Conservation (phyloP, 257 asterid species). For the Paraleonurus japonicus region DNA sequence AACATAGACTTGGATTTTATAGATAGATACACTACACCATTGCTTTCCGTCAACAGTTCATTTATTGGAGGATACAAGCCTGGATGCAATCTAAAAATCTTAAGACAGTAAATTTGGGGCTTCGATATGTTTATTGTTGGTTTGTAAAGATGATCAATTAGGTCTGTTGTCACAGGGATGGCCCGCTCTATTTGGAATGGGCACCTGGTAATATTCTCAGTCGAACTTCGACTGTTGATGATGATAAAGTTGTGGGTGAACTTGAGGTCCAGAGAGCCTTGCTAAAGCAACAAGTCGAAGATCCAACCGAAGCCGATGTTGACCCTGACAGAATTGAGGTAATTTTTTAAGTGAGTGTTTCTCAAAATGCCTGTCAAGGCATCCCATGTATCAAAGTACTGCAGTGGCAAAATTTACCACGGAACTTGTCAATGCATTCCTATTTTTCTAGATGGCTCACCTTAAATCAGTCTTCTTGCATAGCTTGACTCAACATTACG, state of each 20-base stretch:
- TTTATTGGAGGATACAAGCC: not conserved
- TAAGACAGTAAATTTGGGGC: not conserved
- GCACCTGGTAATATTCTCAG: slow-evolving; percentile 82
- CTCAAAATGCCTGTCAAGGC: not conserved
- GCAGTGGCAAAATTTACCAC: not conserved
- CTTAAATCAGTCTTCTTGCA: not conserved
- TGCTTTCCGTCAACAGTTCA: not conserved
- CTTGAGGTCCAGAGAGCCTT: slow-evolving; percentile 46
- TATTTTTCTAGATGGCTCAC: not conserved
- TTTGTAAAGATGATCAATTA: slow-evolving; percentile 16
- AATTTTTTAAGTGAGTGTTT: slow-evolving; percentile 18
- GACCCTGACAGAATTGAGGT: slow-evolving; percentile 96
- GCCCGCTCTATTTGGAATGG: slow-evolving; percentile 96
- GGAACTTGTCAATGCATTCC: not conserved
- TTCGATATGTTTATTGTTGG: slow-evolving; percentile 16
- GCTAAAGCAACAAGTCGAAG: slow-evolving; percentile 66
- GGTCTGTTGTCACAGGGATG: slow-evolving; percentile 55
- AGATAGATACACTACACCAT: not conserved
- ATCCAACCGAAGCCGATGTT: slow-evolving; percentile 52
- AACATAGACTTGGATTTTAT: not conserved
- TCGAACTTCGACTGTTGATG: slow-evolving; percentile 44
- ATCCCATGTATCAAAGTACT: not conserved
- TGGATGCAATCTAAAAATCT: not conserved
- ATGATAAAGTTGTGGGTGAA: slow-evolving; percentile 43
- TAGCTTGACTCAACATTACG: not conserved